Base-by-base conservation (phyloP, 176 grass and related monocot species). In the Pontederia crassipes region DNA sequence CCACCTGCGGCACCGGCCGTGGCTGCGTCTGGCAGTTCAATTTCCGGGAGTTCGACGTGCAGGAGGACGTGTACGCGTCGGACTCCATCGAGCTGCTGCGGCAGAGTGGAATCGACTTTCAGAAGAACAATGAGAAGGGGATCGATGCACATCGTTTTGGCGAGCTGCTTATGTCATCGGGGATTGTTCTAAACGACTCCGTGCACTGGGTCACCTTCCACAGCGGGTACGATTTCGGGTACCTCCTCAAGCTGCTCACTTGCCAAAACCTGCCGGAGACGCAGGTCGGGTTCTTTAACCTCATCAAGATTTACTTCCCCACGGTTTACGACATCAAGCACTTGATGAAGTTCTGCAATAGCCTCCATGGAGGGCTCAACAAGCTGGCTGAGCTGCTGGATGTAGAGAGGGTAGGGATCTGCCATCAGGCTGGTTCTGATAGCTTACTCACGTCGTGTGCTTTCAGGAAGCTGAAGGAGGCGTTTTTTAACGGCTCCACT, bases 301-400 rank as follows among this genome's bases (percentile, higher is more conserved):
- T 97, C 9, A 91, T 97, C 58, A 91, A 88, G 73, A 85, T 97
- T 13, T 97, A 91, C 47, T 97, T 97, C 76, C 92, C 92, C 0
- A 85, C 80, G 0, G 81, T 97, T 14, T 97, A 91, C 9, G 92
- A 97, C 74, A 79, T 97, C 53, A 97, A 97, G 53, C 92, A 97
- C n/a, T 79, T 97, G 4, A 97, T 97, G 87, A 97, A 85, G 62
- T 97, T 97, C 64, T 97, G 92, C 81, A 97, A 97, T 67, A 97
- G 87, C 67, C 76, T 97, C 57, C 92, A 97, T 48, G 92, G 92
- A 0, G 92, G 92, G n/a, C 76, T 97, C 26, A 91, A 97, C 74
- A 97, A 91, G 74, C 84, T 97, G 0, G 92, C 92, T 0, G 87
- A 97, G 67, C 68, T 91, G 46, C 92, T 97, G 1, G 92, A 88